phyloP scores from a whole-genome alignment of 2,329 filamentous ascomycete genomes.

The Chaetomiaceae sp. region DNA sequence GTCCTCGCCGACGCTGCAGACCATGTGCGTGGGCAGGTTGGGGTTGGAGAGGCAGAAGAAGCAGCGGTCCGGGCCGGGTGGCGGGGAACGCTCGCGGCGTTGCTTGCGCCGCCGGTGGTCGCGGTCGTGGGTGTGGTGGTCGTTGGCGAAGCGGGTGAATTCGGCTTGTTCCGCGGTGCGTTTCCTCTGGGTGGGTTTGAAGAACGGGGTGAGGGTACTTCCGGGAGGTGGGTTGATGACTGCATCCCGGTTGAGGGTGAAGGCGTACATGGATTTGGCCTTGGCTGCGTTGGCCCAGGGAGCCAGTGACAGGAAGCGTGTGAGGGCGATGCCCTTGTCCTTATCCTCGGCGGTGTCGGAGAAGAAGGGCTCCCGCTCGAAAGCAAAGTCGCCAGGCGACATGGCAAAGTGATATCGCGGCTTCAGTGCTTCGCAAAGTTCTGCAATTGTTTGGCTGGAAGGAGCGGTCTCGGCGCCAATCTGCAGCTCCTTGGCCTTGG shows the following conservation, averaged over 20 bases:
- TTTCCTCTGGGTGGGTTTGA: conserved; percentile 48
- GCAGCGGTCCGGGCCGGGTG: conserved; percentile 71
- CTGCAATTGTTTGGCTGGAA: conserved; percentile 64
- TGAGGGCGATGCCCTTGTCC: conserved; percentile 55
- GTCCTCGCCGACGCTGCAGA: conserved; percentile 82
- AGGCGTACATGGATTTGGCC: conserved; percentile 77
- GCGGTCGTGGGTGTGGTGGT: conserved; percentile 40
- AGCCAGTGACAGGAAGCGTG: conserved; percentile 87
- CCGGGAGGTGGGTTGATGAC: conserved; percentile 60
- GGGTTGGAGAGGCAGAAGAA: conserved; percentile 95
- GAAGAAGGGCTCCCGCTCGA: conserved; percentile 89
- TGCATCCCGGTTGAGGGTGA: conserved; percentile 62
- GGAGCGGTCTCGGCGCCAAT: conserved; percentile 47
- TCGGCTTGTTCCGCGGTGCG: conserved; percentile 46
- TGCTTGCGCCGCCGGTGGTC: conserved; percentile 33
- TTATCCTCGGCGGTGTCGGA: conserved; percentile 48
- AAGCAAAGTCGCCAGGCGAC: conserved; percentile 63
- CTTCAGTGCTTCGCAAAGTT: conserved; percentile 72
- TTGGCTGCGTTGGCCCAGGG: conserved; percentile 70
- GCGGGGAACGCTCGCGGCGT: conserved; percentile 43
- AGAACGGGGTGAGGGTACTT: conserved; percentile 71
- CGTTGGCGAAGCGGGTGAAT: conserved; percentile 51
- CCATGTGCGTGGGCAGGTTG: conserved; percentile 77
- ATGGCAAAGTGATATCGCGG: conserved; percentile 88
- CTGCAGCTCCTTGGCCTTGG: conserved; percentile 54